Percentiles rank a stretch among this genome's conserved stretches.
These are phyloP conservation scores for Rhizophagus prolifer DNA, from an alignment of 192 early-diverging fungal species.

Conservation along the genomic window DNA sequence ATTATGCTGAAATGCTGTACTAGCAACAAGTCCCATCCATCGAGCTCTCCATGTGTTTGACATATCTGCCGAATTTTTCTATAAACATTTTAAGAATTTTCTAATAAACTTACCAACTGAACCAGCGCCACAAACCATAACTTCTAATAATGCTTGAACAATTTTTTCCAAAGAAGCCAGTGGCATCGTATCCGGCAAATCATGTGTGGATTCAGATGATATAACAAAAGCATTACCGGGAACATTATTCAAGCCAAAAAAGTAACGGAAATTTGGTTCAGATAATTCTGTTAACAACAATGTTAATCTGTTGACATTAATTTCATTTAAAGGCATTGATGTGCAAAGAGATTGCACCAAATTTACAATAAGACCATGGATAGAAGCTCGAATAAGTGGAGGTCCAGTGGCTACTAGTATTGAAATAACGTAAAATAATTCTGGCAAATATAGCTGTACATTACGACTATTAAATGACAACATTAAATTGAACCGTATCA, in stretches of 20 bases:
- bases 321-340: slow-evolving; percentile 55
- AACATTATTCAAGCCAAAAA: slow-evolving; percentile 75
- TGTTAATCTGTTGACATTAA: slow-evolving; percentile 55
- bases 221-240: slow-evolving; percentile 70
- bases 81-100: not conserved
- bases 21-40: slow-evolving; percentile 90
- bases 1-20: slow-evolving; percentile 93
- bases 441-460: slow-evolving; percentile 77
- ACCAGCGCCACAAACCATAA: slow-evolving; percentile 63
- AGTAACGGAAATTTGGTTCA: slow-evolving; percentile 73
- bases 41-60: slow-evolving; percentile 82
- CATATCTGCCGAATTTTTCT: slow-evolving; percentile 60
- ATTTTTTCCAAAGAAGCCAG: slow-evolving; percentile 52
- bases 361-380: slow-evolving; percentile 94
- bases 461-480: slow-evolving; percentile 84
- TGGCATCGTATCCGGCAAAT: slow-evolving; percentile 52
- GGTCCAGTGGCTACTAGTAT: slow-evolving; percentile 84
- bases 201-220: slow-evolving; percentile 52
- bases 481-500: slow-evolving; percentile 86
- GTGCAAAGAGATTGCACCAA: slow-evolving; percentile 83
- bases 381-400: slow-evolving; percentile 78
- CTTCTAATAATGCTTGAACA: slow-evolving; percentile 63
- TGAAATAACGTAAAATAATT: slow-evolving; percentile 83
- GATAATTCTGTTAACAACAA: slow-evolving; percentile 73
- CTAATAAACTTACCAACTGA: slow-evolving; percentile 51